Base-by-base conservation (phyloP, 768 basidiomycete genomes). In the Royoungia palumana region DNA sequence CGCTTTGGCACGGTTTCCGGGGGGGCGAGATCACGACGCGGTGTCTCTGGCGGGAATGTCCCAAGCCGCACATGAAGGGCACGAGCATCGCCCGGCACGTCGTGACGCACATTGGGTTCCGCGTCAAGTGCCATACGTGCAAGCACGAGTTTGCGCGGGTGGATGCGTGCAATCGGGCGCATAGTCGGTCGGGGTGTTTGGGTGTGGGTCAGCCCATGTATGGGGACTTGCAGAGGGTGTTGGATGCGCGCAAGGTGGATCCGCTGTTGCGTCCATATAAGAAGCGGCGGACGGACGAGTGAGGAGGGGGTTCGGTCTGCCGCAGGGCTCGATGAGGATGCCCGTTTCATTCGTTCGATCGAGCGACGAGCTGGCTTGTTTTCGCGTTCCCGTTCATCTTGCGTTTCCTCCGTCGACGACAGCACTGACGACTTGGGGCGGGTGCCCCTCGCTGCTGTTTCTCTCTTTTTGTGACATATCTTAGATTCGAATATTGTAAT, bases 111-210 rank as follows among this genome's bases (percentile, higher is more conserved):
- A 53, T 66, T 17, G 65, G 67, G 1, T 69, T 57, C 17, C 46
- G 67, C 22, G 58, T 68, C 30, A 64, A 64, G 38, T 66, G 65
- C 21, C 46, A 55, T 42, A 56, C 60, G 16, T 66, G 65, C 55
- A 60, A 55, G 52, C 62, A 57, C 49, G 65, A 65, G 50, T 69
- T 67, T 50, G 67, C 65, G 34, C 55, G 65, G 24, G 65, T 60
- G 54, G 67, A 66, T 37, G 65, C 65, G 17, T 66, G 67, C 20
- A 66, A 68, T 51, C 67, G 65, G 47, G 67, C 66, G 12, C 65
- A 66, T 24, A 62, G 57, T 46, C 63, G 65, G 35, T 66, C 65
- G 35, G 57, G 63, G 27, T 66, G 65, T 49, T 35, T 41, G 37
- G 64, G 64, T n/a, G 62, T 65, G 25, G 61, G 61, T 19, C 57